Base-by-base conservation (phyloP, 164 flowering plant species). In the Annona squamosa region DNA sequence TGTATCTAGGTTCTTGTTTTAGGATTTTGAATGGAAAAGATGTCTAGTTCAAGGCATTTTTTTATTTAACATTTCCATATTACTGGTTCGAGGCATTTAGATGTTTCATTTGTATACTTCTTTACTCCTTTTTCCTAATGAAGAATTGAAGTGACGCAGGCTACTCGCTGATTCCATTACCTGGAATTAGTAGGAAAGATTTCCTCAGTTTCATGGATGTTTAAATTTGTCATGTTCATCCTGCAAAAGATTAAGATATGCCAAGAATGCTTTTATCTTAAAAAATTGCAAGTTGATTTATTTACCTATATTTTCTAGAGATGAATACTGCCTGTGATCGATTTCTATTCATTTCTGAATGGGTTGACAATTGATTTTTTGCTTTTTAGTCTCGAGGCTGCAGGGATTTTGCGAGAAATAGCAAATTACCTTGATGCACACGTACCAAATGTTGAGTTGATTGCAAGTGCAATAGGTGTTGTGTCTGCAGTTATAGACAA, bases 401-500 rank as follows among this genome's bases (percentile, higher is more conserved):
- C 97, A 5, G 99, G 99, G 48, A 72, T 95, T 79, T 87, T 95
- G 67, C 86, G 94, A 71, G 97, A 95, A 77, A 63, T 95, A 74
- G 98, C 99, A 37, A 95, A 91, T 80, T 92, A 90, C 82, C 94
- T 92, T 48, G 99, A 95, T 81, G 86, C 96, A 57, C 85, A 95
- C 76, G 85, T 95, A 63, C 87, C 96, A 2, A 95, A 83, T 67
- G 17, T 79, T 67, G 94, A 92, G 78, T 82, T 95, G 79, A 86
- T 92, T 76, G 98, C 99, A 65, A 88, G 97, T 82, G 87, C 96
- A 69, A 87, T 95, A 12, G 99, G 99, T 10, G 88, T 92, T 63
- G 91, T 92, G 3, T 95, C 99, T 26, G 98, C 99, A 69, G 71
- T 95, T 42, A 91, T 92, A 79, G 99, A 95, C 86, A 95, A 95